Percentiles rank a stretch among this genome's conserved stretches.
phyloP scores from a whole-genome alignment of 106 monocot species.

The Phalaenopsis equestris region DNA sequence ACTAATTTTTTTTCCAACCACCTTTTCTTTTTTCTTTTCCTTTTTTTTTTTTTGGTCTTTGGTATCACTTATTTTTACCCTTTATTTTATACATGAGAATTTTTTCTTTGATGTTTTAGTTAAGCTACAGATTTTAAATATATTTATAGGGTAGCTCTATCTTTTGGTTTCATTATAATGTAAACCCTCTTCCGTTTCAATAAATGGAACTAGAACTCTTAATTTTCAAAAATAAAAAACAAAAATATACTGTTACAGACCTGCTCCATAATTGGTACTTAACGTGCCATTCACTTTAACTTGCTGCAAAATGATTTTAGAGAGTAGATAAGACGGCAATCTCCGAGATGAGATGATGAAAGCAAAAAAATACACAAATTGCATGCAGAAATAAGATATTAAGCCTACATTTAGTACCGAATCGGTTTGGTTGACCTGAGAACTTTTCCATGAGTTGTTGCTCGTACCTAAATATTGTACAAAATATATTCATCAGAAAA shows the following conservation, averaged over 20 bases:
- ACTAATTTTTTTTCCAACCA: no score
- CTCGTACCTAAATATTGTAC: constrained; percentile 1
- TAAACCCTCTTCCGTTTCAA: no score
- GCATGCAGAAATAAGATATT: not conserved
- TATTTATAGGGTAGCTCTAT: no score
- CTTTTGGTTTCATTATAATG: no score
- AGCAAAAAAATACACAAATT: not conserved
- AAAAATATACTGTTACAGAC: constrained; percentile 11
- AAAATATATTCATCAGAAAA: not conserved
- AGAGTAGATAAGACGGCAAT: not conserved
- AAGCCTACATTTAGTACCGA: not conserved
- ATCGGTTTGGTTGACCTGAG: constrained; percentile 8
- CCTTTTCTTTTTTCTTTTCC: no score
- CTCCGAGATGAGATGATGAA: not conserved
- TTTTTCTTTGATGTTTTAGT: no score
- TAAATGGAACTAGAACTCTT: no score
- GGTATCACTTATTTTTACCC: no score
- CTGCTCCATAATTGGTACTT: constrained; percentile 30
- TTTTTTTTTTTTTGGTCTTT: no score
- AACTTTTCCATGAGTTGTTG: constrained; percentile 11
- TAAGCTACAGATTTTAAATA: no score
- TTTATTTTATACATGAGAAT: no score
- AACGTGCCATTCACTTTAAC: constrained; percentile 35
- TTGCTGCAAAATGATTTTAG: constrained; percentile 31
- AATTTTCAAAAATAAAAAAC: not conserved